Conservation (phyloP, 768 basidiomycete species). For the Pleurotus pulmonarius region DNA sequence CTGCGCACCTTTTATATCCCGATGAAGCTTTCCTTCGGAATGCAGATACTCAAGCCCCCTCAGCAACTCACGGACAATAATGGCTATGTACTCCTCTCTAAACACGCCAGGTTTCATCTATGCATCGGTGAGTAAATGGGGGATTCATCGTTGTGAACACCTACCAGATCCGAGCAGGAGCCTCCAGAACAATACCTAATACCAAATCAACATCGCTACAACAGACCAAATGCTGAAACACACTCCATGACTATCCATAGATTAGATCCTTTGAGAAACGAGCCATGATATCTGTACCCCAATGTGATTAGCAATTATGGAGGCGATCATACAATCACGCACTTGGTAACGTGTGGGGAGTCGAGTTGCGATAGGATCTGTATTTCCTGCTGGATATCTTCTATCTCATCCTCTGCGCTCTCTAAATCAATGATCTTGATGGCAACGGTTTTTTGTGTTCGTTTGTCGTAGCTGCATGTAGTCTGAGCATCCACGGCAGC, state of each 20-base stretch:
- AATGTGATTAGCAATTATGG: not conserved
- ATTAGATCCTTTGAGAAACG: slow-evolving; percentile 91
- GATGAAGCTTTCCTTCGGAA: slow-evolving; percentile 92
- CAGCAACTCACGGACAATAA: slow-evolving; percentile 89
- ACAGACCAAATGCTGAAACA: slow-evolving; percentile 20
- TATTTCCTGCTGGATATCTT: slow-evolving; percentile 99
- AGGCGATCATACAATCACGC: slow-evolving; percentile 24
- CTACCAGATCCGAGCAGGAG: slow-evolving; percentile 93
- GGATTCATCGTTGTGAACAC: slow-evolving; percentile 14
- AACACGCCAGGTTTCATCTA: slow-evolving; percentile 99
- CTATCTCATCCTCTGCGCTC: slow-evolving; percentile 98
- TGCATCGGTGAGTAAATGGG: slow-evolving; percentile 10
- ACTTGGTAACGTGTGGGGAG: slow-evolving; percentile 96
- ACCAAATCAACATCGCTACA: slow-evolving; percentile 6
- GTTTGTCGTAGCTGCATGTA: slow-evolving; percentile 77
- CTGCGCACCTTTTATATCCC: slow-evolving; percentile 98
- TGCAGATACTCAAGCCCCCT: slow-evolving; percentile 95
- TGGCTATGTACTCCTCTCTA: slow-evolving; percentile 97
- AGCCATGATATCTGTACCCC: slow-evolving; percentile 80
- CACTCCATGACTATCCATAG: slow-evolving; percentile 99
- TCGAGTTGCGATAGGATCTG: slow-evolving; percentile 96
- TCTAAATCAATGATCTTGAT: slow-evolving; percentile 99
- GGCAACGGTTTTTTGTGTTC: slow-evolving; percentile 94
- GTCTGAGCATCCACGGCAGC: not conserved
- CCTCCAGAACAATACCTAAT: slow-evolving; percentile 94